Percentiles rank a stretch among this genome's conserved stretches.
These are phyloP conservation scores for Alternaria infectoria DNA, from an alignment of 2,329 filamentous ascomycete species.

Conservation along the genomic window DNA sequence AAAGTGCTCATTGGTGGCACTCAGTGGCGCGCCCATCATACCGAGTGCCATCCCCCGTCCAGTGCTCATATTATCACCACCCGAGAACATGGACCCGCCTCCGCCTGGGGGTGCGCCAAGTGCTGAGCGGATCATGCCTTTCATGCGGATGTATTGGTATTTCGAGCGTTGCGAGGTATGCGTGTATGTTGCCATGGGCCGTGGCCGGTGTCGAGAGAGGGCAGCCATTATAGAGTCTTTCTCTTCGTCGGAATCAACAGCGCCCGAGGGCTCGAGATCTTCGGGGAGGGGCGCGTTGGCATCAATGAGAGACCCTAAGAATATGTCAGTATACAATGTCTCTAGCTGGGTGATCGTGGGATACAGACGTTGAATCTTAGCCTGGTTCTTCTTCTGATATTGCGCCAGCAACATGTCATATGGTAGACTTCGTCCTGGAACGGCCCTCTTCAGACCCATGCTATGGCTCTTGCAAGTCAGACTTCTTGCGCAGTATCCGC, in stretches of 20 bases:
- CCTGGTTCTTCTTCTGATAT: conserved; percentile 92
- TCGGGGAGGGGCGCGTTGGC: conserved; percentile 91
- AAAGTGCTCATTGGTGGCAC: conserved; percentile 40
- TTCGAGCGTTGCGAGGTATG: conserved; percentile 59
- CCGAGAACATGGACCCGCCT: conserved; percentile 28
- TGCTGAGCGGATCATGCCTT: conserved; percentile 67
- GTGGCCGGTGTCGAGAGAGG: conserved; percentile 73
- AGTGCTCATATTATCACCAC: conserved; percentile 29
- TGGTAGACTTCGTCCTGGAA: conserved; percentile 83
- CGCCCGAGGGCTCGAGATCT: conserved; percentile 71
- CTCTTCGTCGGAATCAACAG: conserved; percentile 94
- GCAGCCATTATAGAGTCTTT: conserved; percentile 86
- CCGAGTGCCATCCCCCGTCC: conserved; percentile 35
- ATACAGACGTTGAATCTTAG: conserved; percentile 88
- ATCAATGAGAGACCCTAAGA: conserved; percentile 85
- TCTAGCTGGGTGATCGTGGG: too few relatives aligned
- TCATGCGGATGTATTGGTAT: conserved; percentile 68
- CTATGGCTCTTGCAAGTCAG: conserved; percentile 92
- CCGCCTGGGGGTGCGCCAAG: conserved; percentile 55
- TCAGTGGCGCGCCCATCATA: conserved; percentile 41
- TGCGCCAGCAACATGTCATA: conserved; percentile 84
- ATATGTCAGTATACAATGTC: conserved; percentile 4
- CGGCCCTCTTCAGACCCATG: conserved; percentile 93
- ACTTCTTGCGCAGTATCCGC: conserved; percentile 84
- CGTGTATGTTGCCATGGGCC: conserved; percentile 73